phyloP scores from a whole-genome alignment of 2,329 filamentous ascomycete genomes.

The Pezicula neosporulosa region DNA sequence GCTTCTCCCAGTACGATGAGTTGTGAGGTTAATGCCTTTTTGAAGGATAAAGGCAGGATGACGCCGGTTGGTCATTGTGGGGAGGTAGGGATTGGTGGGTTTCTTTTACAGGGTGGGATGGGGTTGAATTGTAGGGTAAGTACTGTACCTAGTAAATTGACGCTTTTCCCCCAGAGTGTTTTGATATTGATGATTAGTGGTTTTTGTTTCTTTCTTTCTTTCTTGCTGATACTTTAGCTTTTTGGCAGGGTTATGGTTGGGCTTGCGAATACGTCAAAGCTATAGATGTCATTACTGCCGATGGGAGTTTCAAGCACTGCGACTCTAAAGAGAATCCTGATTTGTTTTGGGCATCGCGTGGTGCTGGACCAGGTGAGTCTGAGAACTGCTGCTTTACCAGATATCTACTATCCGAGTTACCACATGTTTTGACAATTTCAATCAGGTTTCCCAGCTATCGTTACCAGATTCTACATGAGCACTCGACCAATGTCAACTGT shows the following conservation, averaged over 20 bases:
- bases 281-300: conserved; percentile 23
- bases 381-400: background rate
- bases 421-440: background rate
- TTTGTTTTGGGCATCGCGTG: conserved; percentile 40
- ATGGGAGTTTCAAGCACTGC: conserved; percentile 26
- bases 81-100: conserved; percentile 53
- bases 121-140: conserved; percentile 51
- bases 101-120: conserved; percentile 53
- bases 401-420: background rate
- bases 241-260: conserved; percentile 43
- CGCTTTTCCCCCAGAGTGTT: too few relatives aligned
- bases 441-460: conserved; percentile 48
- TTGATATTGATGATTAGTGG: too few relatives aligned
- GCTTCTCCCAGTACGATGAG: conserved; percentile 46
- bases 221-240: too few relatives aligned
- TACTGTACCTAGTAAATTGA: too few relatives aligned
- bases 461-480: conserved; percentile 46
- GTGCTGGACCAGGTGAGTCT: conserved; percentile 15
- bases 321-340: conserved; percentile 42
- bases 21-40: conserved; percentile 34
- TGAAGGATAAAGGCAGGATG: conserved; percentile 37
- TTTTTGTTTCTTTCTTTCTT: too few relatives aligned
- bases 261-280: conserved; percentile 33
- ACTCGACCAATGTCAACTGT: conserved; percentile 38
- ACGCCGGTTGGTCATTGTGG: conserved; percentile 53